Evolutionary conservation across 305 asterid species (phyloP).

Genomic region (Fraxinus latifolia): DNA sequence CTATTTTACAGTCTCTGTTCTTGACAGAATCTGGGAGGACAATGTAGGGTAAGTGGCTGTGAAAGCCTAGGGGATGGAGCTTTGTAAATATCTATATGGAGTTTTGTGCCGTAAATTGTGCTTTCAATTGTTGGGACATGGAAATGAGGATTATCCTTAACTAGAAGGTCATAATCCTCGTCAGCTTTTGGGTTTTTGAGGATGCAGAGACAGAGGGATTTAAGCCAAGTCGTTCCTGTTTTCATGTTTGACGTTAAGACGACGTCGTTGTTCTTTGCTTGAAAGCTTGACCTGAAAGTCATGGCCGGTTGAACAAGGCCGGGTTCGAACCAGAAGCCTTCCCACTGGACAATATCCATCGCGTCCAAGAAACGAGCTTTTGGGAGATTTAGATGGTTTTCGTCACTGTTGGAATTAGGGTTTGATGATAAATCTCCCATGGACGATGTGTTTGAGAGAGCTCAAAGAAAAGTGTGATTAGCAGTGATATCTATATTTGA

Average conservation of each 20-base stretch:
- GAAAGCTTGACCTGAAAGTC: constrained; percentile 35
- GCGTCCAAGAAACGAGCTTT: constrained; percentile 43
- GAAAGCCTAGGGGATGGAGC: constrained; percentile 42
- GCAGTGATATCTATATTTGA: background rate
- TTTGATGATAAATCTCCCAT: background rate
- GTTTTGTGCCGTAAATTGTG: constrained; percentile 32
- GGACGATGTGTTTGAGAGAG: background rate
- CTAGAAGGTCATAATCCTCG: constrained; percentile 23
- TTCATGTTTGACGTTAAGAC: constrained; percentile 50
- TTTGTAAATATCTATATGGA: constrained; percentile 27
- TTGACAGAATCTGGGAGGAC: constrained; percentile 44
- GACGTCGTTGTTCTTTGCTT: constrained; percentile 38
- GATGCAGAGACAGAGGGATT: constrained; percentile 45
- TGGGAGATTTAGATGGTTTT: constrained; percentile 15
- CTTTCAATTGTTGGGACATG: constrained; percentile 46
- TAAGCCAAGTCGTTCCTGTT: constrained; percentile 70
- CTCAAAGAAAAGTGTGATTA: background rate
- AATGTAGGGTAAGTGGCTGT: constrained; percentile 44
- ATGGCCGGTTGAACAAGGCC: constrained; percentile 34
- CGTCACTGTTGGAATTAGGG: background rate
- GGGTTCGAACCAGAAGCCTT: constrained; percentile 52
- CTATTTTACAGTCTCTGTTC: constrained; percentile 32
- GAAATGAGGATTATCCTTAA: constrained; percentile 43
- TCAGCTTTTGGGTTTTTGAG: background rate
- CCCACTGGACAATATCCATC: constrained; percentile 41